Evolutionary conservation across 257 asterid species (phyloP), one percentile per base, ranked within the genome.

Genomic region (Capsicum rhomboideum): DNA sequence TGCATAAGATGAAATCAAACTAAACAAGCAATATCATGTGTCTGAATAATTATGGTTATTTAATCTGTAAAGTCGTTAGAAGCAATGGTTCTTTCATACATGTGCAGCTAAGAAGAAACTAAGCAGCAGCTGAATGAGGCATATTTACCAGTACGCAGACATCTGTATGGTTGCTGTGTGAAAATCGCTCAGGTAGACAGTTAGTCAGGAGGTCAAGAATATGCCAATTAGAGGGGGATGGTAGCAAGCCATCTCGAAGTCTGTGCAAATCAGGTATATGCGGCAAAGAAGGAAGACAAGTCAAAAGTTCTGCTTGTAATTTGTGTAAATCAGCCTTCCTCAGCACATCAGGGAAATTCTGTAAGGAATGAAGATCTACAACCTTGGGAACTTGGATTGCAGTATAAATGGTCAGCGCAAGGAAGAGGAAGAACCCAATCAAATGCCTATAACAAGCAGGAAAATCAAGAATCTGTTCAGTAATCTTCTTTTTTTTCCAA

Each of bases 401-500:
- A 34, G 99, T 97, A 90, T 93, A 97, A 89, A 95, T 91, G 81
- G 99, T 97, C 88, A 97, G 87, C 66, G 91, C 80, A 58, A 97
- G 97, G 91, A 97, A 97, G 87, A 97, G 91, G 90, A 97, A 94
- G 94, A 97, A 97, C 80, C 99, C 99, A 85, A 97, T 93, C 91
- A 97, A 94, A 90, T 97, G 99, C 93, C 99, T 95, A 96, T 91
- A 86, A 84, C 83, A 83, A 80, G 12, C 21, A 80, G 78, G 23
- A 82, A 59, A 71, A 69, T 63, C 21, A 75, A 59, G 82, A 66
- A 29, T 8, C 2, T 75, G 42, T 1, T 75, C 42, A 49, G 61
- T 16, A 75, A 74, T 75, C 23, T 75, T 13, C 6, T n/a, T 72
- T n/a, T 13, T 75, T 40, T 20, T 16, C 0, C 40, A 23, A 46